phyloP scores from a whole-genome alignment of 1,284 basidiomycete species.

The Boletus sp. region DNA sequence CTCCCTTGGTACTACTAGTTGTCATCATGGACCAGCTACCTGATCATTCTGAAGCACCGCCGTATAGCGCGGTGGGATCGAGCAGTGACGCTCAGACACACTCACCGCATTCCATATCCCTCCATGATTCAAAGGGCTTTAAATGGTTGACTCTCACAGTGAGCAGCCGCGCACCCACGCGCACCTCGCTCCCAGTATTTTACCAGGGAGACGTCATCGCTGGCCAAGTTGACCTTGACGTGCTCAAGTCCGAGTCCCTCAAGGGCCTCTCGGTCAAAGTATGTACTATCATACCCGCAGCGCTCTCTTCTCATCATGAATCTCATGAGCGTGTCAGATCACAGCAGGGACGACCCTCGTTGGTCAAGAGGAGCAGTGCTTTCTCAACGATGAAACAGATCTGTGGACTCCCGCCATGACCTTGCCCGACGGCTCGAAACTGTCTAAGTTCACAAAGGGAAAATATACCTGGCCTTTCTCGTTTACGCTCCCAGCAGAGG shows the following conservation, averaged over 20 bases:
- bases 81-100: constrained; percentile 3
- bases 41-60: constrained; percentile 15
- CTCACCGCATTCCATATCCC: constrained; percentile 40
- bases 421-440: constrained; percentile 27
- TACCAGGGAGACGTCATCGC: constrained; percentile 48
- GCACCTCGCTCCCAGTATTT: constrained; percentile 44
- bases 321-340: constrained; percentile 33
- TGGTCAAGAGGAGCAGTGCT: constrained; percentile 49
- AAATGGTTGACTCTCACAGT: constrained; percentile 50
- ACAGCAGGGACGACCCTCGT: constrained; percentile 47
- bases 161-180: constrained; percentile 43
- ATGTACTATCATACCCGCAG: constrained; percentile 10
- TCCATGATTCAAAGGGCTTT: constrained; percentile 45
- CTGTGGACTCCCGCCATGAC: constrained; percentile 42
- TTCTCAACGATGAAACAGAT: constrained; percentile 44
- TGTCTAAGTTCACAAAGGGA: constrained; percentile 45
- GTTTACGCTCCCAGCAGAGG: constrained; percentile 47
- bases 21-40: constrained; percentile 20
- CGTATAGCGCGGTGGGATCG: constrained; percentile 1
- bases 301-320: constrained; percentile 1
- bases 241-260: constrained; percentile 48
- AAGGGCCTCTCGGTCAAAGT: constrained; percentile 49
- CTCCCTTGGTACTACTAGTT: background rate
- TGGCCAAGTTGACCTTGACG: constrained; percentile 49
- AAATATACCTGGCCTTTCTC: constrained; percentile 51